These are phyloP conservation scores for Rutstroemia sp. DNA, from an alignment of 2,329 filamentous ascomycete species.

Conservation along the genomic window DNA sequence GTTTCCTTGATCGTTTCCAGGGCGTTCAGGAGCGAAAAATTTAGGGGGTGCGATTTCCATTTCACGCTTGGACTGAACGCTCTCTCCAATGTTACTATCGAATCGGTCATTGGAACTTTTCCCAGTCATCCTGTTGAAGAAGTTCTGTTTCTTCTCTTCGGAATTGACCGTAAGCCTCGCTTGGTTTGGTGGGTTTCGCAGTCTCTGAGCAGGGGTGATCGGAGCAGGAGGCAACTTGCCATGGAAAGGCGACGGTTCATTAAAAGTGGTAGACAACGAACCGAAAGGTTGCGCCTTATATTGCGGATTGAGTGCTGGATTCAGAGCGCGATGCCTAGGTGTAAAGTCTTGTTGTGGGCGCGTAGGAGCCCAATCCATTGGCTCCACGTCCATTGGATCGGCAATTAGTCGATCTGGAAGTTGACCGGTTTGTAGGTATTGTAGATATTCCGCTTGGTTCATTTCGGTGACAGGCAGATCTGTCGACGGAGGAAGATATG, in stretches of 20 bases:
- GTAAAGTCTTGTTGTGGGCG: conserved; percentile 19
- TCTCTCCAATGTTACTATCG: not conserved
- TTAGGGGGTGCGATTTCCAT: not conserved
- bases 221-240: conserved; percentile 64
- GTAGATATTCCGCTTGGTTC: conserved; percentile 5
- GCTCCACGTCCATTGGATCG: not conserved
- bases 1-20: conserved; percentile 13
- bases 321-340: conserved; percentile 49
- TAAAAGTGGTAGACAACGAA: not conserved
- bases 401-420: not conserved
- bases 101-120: not conserved
- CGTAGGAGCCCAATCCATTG: conserved; percentile 61
- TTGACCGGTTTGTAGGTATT: conserved; percentile 11
- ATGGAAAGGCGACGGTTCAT: conserved; percentile 47
- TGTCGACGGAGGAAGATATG: not conserved
- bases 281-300: conserved; percentile 31
- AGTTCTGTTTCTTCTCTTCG: conserved; percentile 39
- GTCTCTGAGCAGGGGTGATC: conserved; percentile 53
- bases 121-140: conserved; percentile 35
- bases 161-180: conserved; percentile 43
- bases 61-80: not conserved
- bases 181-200: conserved; percentile 53
- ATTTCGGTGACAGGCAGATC: conserved; percentile 18
- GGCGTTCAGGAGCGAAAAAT: conserved; percentile 18
- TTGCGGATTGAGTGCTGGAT: conserved; percentile 33